Percentiles rank a stretch among this genome's conserved stretches.
These are phyloP conservation scores for Termitomyces sp. DNA, from an alignment of 768 basidiomycete species.

Conservation along the genomic window DNA sequence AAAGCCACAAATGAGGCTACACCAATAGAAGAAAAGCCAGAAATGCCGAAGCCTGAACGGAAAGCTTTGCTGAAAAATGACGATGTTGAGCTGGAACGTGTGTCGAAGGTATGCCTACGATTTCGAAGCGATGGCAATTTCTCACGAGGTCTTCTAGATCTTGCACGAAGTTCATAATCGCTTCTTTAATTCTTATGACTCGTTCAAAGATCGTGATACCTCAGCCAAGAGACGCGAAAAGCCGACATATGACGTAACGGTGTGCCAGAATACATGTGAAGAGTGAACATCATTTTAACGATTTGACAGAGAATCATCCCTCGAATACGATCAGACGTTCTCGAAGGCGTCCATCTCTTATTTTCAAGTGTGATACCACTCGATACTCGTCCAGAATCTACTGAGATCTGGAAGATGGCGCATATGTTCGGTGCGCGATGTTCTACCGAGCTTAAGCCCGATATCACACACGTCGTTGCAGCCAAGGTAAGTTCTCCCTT, in stretches of 20 bases:
- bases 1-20: conserved; percentile 13
- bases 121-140: background rate
- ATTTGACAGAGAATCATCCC: conserved; percentile 76
- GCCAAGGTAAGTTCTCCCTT: conserved; percentile 56
- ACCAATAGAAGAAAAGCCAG: conserved; percentile 14
- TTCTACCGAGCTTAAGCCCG: conserved; percentile 58
- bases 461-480: conserved; percentile 89
- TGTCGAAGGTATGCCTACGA: conserved; percentile 62
- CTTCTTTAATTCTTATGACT: conserved; percentile 72
- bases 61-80: conserved; percentile 86
- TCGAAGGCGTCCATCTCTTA: conserved; percentile 78
- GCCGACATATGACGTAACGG: conserved; percentile 69
- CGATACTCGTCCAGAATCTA: conserved; percentile 74
- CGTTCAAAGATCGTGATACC: conserved; percentile 26
- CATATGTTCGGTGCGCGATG: conserved; percentile 86
- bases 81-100: conserved; percentile 75
- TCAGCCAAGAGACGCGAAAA: conserved; percentile 23
- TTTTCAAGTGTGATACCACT: conserved; percentile 96
- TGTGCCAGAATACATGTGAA: conserved; percentile 32
- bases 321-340: conserved; percentile 65
- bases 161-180: conserved; percentile 72
- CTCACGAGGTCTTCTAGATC: conserved; percentile 45
- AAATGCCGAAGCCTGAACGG: conserved; percentile 36
- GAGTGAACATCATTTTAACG: background rate
- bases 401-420: conserved; percentile 84